Evolutionary conservation across 1,284 basidiomycete species (phyloP).

Genomic region (Athelia psychrophila): DNA sequence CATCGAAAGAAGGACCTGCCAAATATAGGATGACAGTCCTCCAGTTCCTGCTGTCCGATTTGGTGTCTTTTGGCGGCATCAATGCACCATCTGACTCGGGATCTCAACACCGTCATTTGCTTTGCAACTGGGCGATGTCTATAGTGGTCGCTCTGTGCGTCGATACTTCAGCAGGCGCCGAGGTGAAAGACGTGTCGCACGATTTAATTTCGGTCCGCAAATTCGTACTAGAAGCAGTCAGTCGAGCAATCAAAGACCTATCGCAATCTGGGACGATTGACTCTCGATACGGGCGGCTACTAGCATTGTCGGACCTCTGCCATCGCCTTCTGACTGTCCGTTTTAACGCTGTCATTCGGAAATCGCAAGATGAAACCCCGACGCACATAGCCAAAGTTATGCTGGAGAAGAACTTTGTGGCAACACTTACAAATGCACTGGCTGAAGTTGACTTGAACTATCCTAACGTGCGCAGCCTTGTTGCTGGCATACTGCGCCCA

Average conservation of each 20-base stretch:
- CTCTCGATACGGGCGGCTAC: slow-evolving; percentile 83
- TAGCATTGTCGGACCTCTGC: slow-evolving; percentile 87
- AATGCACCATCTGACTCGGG: slow-evolving; percentile 53
- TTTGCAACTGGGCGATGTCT: slow-evolving; percentile 90
- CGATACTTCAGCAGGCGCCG: slow-evolving; percentile 66
- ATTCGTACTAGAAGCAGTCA: slow-evolving; percentile 86
- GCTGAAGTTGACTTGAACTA: slow-evolving; percentile 96
- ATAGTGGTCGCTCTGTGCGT: slow-evolving; percentile 91
- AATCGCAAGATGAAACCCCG: slow-evolving; percentile 76
- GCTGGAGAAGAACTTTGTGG: slow-evolving; percentile 97
- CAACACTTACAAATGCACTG: slow-evolving; percentile 84
- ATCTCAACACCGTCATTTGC: slow-evolving; percentile 53
- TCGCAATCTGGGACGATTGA: slow-evolving; percentile 68
- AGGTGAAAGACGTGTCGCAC: slow-evolving; percentile 73
- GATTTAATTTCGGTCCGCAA: slow-evolving; percentile 88
- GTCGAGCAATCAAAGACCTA: slow-evolving; percentile 84
- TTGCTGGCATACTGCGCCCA: slow-evolving; percentile 85
- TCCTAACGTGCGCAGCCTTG: slow-evolving; percentile 84
- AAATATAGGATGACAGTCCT: slow-evolving; percentile 67
- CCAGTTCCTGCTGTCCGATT: slow-evolving; percentile 74
- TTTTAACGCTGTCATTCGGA: slow-evolving; percentile 55
- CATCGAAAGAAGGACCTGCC: slow-evolving; percentile 54
- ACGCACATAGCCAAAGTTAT: slow-evolving; percentile 96
- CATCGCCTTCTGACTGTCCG: slow-evolving; percentile 85
- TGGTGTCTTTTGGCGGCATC: slow-evolving; percentile 77